Evolutionary conservation across 148 eudicot genomes (phyloP), one percentile per base, ranked within the genome.

Genomic region (Rhododendron mucronatum): DNA sequence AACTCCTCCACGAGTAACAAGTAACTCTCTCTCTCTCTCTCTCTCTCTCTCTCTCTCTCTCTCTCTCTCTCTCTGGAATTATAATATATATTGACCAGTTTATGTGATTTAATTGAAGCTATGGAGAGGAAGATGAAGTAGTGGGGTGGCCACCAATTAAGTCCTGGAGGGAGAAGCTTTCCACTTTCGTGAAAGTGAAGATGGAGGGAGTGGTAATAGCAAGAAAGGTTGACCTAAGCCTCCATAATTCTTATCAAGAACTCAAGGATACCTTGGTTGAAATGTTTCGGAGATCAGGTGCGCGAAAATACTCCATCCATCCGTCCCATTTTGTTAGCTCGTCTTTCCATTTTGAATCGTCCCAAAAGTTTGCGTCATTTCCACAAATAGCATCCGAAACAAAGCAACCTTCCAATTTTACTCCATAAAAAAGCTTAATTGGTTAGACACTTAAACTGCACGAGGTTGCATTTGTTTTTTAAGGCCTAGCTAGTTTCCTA

Each of bases 71-170:
- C 15, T 26, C 69, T 63, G 45, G 45, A 41, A 41, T 41, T 53
- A 14, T 53, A 4, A 15, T 16, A 55, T 55, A 15, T 16, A 55
- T 55, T 55, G 61, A 55, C 7, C 7, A 41, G 45, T 55, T 18
- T 55, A 55, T 55, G 57, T 53, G 57, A 15, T 55, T 55, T 55
- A 7, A 59, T 59, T 59, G 90, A 82, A 87, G 81, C 83, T 89
- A 89, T 73, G 83, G 83, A 79, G 87, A 86, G 8, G 84, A 88
- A 4, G 85, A 76, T 59, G 90, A 84, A 30, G 83, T 91, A 28
- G 92, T 93, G 47, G 98, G 98, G 39, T 95, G 98, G 98, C 98
- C 96, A 82, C 98, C 98, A 10, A 90, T 95, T 26, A 91, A 90
- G 12, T 82, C 90, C 1, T 83, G 87, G 86, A 89, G 95, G 86